Evolutionary conservation across 352 stramenopile species (phyloP), one percentile per base, ranked within the genome.

Genomic region (Globisporangium barbulae): DNA sequence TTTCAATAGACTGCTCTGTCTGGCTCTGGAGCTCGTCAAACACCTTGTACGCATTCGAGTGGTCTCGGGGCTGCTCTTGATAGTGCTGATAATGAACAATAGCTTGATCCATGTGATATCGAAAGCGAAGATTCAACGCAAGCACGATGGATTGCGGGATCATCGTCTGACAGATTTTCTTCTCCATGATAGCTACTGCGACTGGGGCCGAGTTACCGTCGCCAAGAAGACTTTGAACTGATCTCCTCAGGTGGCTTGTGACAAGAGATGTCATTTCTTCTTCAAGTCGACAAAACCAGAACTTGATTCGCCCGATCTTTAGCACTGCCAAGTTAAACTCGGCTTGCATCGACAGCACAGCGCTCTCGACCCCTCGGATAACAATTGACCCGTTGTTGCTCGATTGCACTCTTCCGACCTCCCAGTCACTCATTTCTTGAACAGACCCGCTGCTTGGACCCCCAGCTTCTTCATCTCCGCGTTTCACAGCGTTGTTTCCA

Each of bases 241-340:
- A 70, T 5, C 50, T 30, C 15, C 79, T 78, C 5, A 74, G 21
- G 31, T 89, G 76, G 3, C 73, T 61, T 28, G 50, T 48, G 2
- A 89, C 77, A 54, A 87, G 67, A n/a, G 62, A 65, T 6, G 50
- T 30, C 61, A 89, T 76, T 45, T 91, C 82, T 54, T 91, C 82
- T 50, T 89, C 78, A 0, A 91, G 61, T 2, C 82, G 71, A 2
- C 71, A 72, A 31, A 91, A 71, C 82, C 82, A 91, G 59, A 91
- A 91, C 33, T 81, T 78, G 10, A 88, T 37, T 9, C 82, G 70
- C 1, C 82, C 82, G 19, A 91, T 86, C 71, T 89, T 91, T 15
- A 85, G 67, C n/a, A 89, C 79, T 2, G 79, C 64, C 28, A 64
- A 41, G 15, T 61, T 67, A 25, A 81, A 78, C 45, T 53, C 41